Base-by-base conservation (phyloP, 2,329 filamentous ascomycete genomes). In the Colletotrichum sidae region DNA sequence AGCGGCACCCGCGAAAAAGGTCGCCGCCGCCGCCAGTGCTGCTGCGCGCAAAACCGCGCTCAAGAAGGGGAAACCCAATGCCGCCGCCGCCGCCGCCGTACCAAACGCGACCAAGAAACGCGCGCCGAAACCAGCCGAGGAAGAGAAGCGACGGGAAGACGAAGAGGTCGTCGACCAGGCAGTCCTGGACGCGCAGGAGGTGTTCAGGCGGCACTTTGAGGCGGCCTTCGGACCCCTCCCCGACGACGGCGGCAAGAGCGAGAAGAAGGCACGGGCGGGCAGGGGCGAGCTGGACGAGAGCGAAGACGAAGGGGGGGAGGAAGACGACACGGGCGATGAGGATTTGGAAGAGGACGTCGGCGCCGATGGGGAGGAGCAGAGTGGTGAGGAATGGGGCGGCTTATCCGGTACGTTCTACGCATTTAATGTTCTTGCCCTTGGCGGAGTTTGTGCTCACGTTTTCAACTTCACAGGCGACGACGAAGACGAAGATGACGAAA, bases 191-290 rank as follows among this genome's bases (percentile, higher is more conserved):
- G 84, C 91, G 11, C 88, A 92, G 70, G 92, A 90, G 60, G 86
- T 94, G 63, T 92, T 99, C 73, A 89, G 90, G 63, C 88, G 88
- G 70, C 91, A 95, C 75, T 98, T 98, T 74, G 96, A 97, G 79
- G 88, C 92, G 35, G 90, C 92, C 74, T 98, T 97, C 80, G 87
- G 89, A 74, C 93, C 95, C 8, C 77, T 97, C 0, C 47, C 50
- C 9, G 44, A 83, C 83, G 45, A 75, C 77, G 73, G 59, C 45
- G 65, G 17, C 13, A 45, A 46, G 44, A 67, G 51, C 47, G 69
- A 47, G 68, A 69, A 5, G 17, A 60, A 58, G 53, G 13, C 12
- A 44, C 35, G 38, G 17, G 15, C 7, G 68, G 41, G 67, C 69
- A 69, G 55, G 42, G 42, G 12, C 5, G 9, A 37, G 39, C 33